Conservation (phyloP, 2,329 filamentous ascomycete species). For the Colletotrichum incanum region DNA sequence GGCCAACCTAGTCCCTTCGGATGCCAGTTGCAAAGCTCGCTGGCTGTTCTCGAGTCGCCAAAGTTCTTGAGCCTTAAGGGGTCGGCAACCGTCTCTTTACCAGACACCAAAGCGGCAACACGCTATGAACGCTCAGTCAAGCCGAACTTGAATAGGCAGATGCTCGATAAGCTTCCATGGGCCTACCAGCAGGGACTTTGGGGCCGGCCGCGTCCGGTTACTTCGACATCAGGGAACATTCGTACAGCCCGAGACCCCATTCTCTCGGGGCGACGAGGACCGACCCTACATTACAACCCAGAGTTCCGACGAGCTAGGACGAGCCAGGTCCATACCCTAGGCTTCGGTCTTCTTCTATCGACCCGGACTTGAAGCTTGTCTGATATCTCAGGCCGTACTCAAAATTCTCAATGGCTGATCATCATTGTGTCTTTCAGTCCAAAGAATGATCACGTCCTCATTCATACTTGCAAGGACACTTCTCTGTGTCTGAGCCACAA, state of each 20-base stretch:
- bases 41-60: background rate
- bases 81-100: no score
- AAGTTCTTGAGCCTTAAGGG: background rate
- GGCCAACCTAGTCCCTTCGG: background rate
- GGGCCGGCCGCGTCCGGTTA: no score
- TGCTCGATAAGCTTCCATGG: background rate
- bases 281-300: background rate
- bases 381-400: background rate
- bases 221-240: background rate
- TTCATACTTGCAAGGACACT: background rate
- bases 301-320: background rate
- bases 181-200: background rate
- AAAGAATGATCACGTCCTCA: background rate
- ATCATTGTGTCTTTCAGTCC: background rate
- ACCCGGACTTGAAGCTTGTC: background rate
- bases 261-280: background rate
- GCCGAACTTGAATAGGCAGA: background rate
- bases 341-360: background rate
- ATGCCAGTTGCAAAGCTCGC: background rate
- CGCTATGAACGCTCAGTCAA: background rate
- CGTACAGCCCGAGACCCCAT: background rate
- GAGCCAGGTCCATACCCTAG: background rate
- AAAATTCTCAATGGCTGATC: background rate
- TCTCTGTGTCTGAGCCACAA: no score
- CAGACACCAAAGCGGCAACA: background rate